Evolutionary conservation across 352 stramenopile genomes (phyloP), one percentile per base, ranked within the genome.

Genomic region (Pilasporangium apinafurcum): DNA sequence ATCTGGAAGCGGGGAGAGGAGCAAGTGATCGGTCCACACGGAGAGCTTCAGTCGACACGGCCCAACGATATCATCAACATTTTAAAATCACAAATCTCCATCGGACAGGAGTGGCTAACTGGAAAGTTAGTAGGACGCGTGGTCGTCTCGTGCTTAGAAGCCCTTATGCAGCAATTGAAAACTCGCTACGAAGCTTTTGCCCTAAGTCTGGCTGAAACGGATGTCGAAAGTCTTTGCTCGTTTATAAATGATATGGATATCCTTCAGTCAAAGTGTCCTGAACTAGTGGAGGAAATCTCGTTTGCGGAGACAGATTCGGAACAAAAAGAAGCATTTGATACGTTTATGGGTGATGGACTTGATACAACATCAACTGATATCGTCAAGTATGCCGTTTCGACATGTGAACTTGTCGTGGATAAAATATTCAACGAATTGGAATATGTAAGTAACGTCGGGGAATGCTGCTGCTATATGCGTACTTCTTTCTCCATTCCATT

Each of bases 21-120:
- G 44, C 61, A 48, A 5, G 52, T 88, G 3, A 53, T 79, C 27
- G 75, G 76, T 0, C 56, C 72, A 0, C 54, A 80, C 33, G 75
- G 78, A 30, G 81, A 79, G 44, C 53, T 90, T 3, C 69, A 86
- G 32, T 89, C 79, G 1, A 89, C 78, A 9, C 71, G 81, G 5
- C 78, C 81, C 9, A 93, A 91, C 39, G 81, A 93, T 27, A 93
- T 93, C 34, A 56, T 93, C 32, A 91, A 93, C 47, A 93, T 93
- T 45, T 53, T 93, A 13, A 90, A 87, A 40, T 86, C 78, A 0
- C 81, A 93, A 34, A 89, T 93, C 37, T 86, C 76, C 5, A 91
- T 93, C 25, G 81, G 66, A 0, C 78, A 91, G 37, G 81, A 91
- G 31, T 93, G 77, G 77, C 43, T 93, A 4, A 85, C 71, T 18